Percentiles rank a stretch among this genome's conserved stretches.
Conservation (phyloP, 805 yeast species). For the Barnettozyma sp. region DNA sequence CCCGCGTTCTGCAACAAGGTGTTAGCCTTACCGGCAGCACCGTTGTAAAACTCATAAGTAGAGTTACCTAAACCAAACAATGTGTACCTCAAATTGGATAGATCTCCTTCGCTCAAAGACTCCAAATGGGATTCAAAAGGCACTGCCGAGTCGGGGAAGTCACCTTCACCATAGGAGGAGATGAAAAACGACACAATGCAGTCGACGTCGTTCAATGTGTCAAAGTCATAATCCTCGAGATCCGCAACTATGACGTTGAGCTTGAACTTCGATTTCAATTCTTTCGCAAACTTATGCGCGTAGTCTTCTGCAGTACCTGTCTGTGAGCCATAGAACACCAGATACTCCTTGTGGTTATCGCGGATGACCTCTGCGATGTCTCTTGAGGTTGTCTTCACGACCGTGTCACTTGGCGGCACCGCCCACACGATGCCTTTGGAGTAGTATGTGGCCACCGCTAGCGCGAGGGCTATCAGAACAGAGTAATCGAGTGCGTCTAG, state of each 20-base stretch:
- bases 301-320: slow-evolving; percentile 99
- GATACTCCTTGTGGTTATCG: slow-evolving; percentile 61
- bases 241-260: slow-evolving; percentile 81
- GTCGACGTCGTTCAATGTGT: slow-evolving; percentile 59
- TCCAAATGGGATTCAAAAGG: slow-evolving; percentile 67
- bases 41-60: slow-evolving; percentile 88
- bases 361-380: slow-evolving; percentile 53
- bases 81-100: slow-evolving; percentile 57
- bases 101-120: slow-evolving; percentile 42
- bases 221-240: slow-evolving; percentile 82
- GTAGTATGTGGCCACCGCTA: slow-evolving; percentile 61
- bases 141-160: slow-evolving; percentile 92
- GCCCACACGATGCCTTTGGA: slow-evolving; percentile 54
- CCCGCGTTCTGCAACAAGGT: slow-evolving; percentile 52
- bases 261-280: slow-evolving; percentile 74
- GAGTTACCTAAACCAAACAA: slow-evolving; percentile 92
- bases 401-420: slow-evolving; percentile 29
- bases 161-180: slow-evolving; percentile 98
- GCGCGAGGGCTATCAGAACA: slow-evolving; percentile 56
- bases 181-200: slow-evolving; percentile 66
- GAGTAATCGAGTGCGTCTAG: slow-evolving; percentile 67
- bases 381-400: slow-evolving; percentile 39
- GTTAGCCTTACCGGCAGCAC: slow-evolving; percentile 60
- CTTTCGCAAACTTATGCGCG: slow-evolving; percentile 85
- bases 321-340: slow-evolving; percentile 89